Conservation (phyloP, 306 rosid species). For the Boehmeria nivea region DNA sequence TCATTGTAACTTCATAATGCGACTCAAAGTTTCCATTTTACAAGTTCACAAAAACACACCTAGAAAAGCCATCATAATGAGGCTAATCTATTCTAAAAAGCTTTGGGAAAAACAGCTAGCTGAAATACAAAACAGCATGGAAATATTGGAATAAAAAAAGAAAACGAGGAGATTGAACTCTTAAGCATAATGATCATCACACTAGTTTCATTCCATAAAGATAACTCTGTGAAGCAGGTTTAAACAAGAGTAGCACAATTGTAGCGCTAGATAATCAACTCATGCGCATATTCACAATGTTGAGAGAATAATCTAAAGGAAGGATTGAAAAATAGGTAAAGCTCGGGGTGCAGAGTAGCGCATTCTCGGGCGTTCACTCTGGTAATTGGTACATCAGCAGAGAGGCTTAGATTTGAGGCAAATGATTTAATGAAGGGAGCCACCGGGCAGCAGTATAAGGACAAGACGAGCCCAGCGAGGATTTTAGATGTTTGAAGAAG, state of each 20-base stretch:
- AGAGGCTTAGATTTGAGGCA: slow-evolving; percentile 12
- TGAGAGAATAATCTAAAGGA: slow-evolving; percentile 1
- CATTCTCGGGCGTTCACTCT: slow-evolving; percentile 17
- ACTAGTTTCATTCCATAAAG: slow-evolving; percentile 2
- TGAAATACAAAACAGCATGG: too few species aligned
- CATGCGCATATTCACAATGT: slow-evolving; percentile 28
- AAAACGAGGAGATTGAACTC: too few species aligned
- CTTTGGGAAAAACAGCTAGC: too few species aligned
- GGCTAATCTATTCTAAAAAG: too few species aligned
- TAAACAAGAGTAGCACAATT: background rate
- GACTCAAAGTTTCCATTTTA: too few species aligned
- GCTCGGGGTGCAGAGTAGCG: slow-evolving; percentile 20
- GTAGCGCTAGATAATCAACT: slow-evolving; percentile 29
- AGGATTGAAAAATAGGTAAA: slow-evolving; percentile 16
- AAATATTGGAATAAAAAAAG: background rate
- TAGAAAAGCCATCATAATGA: too few species aligned
- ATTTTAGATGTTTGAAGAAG: slow-evolving; percentile 66
- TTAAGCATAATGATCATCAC: too few species aligned
- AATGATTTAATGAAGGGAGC: slow-evolving; percentile 15
- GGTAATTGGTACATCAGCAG: background rate
- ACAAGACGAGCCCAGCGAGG: background rate
- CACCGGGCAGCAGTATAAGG: slow-evolving; percentile 9
- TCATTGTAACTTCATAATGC: too few species aligned
- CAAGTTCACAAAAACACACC: too few species aligned
- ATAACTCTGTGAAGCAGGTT: background rate